phyloP scores from a whole-genome alignment of 805 yeast species.

The Metschnikowia corniflorae region DNA sequence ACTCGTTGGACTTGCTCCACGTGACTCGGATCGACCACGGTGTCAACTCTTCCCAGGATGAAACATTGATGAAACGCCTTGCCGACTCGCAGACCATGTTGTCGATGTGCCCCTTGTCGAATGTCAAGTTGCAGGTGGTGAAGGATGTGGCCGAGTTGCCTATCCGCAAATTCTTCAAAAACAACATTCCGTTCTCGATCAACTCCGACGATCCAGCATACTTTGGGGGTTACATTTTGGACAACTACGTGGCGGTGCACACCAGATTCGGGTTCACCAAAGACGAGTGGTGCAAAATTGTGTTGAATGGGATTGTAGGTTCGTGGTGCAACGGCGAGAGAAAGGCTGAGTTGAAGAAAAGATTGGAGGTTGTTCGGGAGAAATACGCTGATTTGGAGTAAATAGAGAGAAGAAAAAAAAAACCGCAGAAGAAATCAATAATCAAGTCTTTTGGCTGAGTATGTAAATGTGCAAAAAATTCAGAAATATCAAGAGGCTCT shows the following conservation, averaged over 20 bases:
- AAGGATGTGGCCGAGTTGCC: slow-evolving; percentile 66
- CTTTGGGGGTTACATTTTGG: slow-evolving; percentile 80
- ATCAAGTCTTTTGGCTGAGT: too few species aligned
- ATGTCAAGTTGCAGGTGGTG: slow-evolving; percentile 72
- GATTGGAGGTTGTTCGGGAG: slow-evolving; percentile 41
- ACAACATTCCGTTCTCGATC: slow-evolving; percentile 65
- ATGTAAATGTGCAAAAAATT: too few species aligned
- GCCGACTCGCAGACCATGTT: slow-evolving; percentile 55
- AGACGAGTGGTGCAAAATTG: slow-evolving; percentile 61
- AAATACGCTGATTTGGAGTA: slow-evolving; percentile 30
- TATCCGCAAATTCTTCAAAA: slow-evolving; percentile 54
- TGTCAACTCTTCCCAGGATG: slow-evolving; percentile 57
- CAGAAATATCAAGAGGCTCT: too few species aligned
- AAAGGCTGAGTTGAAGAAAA: slow-evolving; percentile 45
- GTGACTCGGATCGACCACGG: slow-evolving; percentile 82
- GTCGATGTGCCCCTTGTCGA: slow-evolving; percentile 75
- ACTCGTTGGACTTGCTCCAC: slow-evolving; percentile 48
- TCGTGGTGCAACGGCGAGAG: slow-evolving; percentile 66
- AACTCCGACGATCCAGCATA: slow-evolving; percentile 61
- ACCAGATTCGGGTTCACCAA: slow-evolving; percentile 59
- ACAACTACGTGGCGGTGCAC: slow-evolving; percentile 67
- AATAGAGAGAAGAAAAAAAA: not conserved
- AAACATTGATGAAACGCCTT: slow-evolving; percentile 51
- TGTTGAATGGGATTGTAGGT: slow-evolving; percentile 63
- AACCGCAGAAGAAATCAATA: too few species aligned